phyloP scores from a whole-genome alignment of 441 rosid genomes.

The Gossypium lobatum region DNA sequence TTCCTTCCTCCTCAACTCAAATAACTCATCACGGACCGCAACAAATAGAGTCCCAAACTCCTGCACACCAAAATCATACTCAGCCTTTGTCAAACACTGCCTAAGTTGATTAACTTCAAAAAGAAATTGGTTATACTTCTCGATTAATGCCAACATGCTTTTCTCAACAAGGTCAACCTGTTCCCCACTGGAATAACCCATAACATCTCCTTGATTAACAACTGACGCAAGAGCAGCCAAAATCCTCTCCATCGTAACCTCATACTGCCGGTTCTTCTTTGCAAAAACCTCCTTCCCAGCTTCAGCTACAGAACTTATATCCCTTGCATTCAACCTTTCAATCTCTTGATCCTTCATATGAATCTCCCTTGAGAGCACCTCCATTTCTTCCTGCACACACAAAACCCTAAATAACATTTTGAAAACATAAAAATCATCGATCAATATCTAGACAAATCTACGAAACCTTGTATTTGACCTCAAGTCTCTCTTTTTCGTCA shows the following conservation, averaged over 20 bases:
- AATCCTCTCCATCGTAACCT: conserved; percentile 54
- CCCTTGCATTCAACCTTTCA: conserved; percentile 47
- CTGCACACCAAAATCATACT: conserved; percentile 37
- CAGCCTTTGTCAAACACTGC: conserved; percentile 51
- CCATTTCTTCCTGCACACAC: conserved; percentile 51
- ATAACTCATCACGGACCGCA: conserved; percentile 53
- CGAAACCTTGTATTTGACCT: conserved; percentile 38
- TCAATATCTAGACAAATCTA: not conserved
- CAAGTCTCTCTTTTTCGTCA: conserved; percentile 35
- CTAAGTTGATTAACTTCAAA: conserved; percentile 65
- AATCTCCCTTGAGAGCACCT: conserved; percentile 38
- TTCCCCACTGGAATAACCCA: conserved; percentile 46
- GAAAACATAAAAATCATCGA: not conserved
- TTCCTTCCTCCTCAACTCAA: conserved; percentile 60
- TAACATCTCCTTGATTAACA: conserved; percentile 53
- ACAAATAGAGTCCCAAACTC: conserved; percentile 47
- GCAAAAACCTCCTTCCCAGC: conserved; percentile 11
- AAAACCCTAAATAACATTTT: not conserved
- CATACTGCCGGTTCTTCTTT: conserved; percentile 29
- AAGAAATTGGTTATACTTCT: conserved; percentile 52
- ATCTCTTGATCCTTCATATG: conserved; percentile 48
- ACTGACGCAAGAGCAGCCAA: conserved; percentile 46
- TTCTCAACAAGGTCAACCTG: conserved; percentile 56
- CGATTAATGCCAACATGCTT: conserved; percentile 42
- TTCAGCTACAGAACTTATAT: conserved; percentile 16